Evolutionary conservation across 2,329 filamentous ascomycete genomes (phyloP), one percentile per base, ranked within the genome.

Genomic region (Aureobasidium sp.): DNA sequence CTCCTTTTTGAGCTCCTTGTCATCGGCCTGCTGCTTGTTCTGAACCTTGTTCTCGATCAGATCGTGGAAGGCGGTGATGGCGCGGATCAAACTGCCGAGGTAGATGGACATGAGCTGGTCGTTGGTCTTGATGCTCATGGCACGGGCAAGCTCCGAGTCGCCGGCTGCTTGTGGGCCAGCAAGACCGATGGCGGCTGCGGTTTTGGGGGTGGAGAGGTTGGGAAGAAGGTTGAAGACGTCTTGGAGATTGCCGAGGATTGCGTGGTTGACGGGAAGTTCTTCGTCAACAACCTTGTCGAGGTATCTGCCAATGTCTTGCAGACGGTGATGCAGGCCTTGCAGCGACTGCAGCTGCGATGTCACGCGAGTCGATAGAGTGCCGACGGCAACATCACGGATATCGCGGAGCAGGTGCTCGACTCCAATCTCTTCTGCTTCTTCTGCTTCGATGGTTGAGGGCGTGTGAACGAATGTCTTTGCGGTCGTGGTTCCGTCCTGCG

Each of bases 31-130:
- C 78, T 97, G 92, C 75, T 93, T 85, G 79, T 99, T 99, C 80
- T 97, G 93, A 68, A 97, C 97, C 84, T 99, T 99, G 82, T 99
- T 99, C 81, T 99, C 94, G 68, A 99, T 99, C 68, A 99, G 79
- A 74, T 99, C 94, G 76, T 99, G 94, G 87, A 97, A 99, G 8
- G 94, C 94, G 14, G 94, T 97, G 72, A 99, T 99, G 62, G 94
- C 94, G 65, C 94, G 85, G 77, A 99, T 97, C 80, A 97, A 80
- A 79, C 90, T 96, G 78, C 90, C 96, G 61, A 99, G 82, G 77
- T 99, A 99, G 75, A 99, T 97, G 58, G 92, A 87, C 90, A 99
- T 97, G 67, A 99, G 84, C 79, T 99, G 94, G 75, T 99, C 94
- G 73, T 99, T 99, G 63, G 93, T 97, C 85, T 99, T 99, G 79